A percentile compares a stretch with the other conserved stretches of the same genome.
Conservation (phyloP, 148 eudicot species). For the Diospyros lotus region DNA sequence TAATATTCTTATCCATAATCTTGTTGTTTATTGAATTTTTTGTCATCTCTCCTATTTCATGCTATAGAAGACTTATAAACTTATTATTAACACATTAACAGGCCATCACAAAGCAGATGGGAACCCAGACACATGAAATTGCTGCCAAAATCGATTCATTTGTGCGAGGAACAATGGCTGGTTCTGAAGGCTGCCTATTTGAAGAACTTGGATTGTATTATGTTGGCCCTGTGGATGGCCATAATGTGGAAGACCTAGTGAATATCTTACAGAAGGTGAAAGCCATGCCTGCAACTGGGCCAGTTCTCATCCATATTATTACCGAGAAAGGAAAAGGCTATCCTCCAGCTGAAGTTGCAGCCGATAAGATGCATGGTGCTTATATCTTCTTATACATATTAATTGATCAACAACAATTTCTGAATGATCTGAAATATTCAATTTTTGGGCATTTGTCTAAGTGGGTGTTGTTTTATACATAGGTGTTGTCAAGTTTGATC, state of each 20-base stretch:
- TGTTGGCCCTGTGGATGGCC: slow-evolving; percentile 41
- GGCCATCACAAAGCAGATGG: slow-evolving; percentile 32
- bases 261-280: slow-evolving; percentile 26
- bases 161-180: slow-evolving; percentile 14
- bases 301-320: slow-evolving; percentile 34
- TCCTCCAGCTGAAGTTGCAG: slow-evolving; percentile 35
- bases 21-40: too few relatives aligned
- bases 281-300: slow-evolving; percentile 33
- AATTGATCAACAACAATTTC: background rate
- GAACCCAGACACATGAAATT: slow-evolving; percentile 25
- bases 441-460: background rate
- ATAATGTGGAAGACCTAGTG: slow-evolving; percentile 32
- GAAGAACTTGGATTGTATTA: slow-evolving; percentile 40
- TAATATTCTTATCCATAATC: background rate
- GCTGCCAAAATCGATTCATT: slow-evolving; percentile 29
- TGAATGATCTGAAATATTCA: too few relatives aligned
- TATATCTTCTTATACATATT: background rate
- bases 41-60: background rate
- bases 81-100: background rate
- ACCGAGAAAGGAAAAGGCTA: slow-evolving; percentile 49
- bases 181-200: slow-evolving; percentile 21
- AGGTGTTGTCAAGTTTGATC: slow-evolving; percentile 34
- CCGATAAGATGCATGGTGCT: slow-evolving; percentile 41
- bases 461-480: background rate
- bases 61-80: background rate